These are phyloP conservation scores for Teratosphaeria gauchensis DNA, from an alignment of 2,329 filamentous ascomycete species.

Conservation along the genomic window DNA sequence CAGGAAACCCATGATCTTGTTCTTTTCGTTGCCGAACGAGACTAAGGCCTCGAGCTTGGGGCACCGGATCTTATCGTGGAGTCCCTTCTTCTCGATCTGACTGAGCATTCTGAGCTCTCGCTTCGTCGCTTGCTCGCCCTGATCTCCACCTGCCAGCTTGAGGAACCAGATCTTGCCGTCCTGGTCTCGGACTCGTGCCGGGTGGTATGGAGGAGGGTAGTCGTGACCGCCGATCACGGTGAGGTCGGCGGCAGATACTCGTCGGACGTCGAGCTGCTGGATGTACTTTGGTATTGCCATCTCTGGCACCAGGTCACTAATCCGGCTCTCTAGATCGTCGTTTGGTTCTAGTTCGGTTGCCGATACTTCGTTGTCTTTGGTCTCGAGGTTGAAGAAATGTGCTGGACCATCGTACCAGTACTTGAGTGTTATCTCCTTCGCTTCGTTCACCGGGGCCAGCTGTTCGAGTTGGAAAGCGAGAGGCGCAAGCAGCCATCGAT, in stretches of 20 bases:
- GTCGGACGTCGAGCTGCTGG: constrained; percentile 17
- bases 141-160: constrained; percentile 23
- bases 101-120: constrained; percentile 25
- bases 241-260: constrained; percentile 16
- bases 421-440: constrained; percentile 14
- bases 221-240: constrained; percentile 15
- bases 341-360: constrained; percentile 17
- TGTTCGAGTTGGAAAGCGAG: constrained; percentile 10
- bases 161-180: constrained; percentile 19
- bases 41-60: constrained; percentile 24
- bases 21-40: constrained; percentile 9
- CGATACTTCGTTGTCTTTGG: constrained; percentile 14
- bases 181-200: constrained; percentile 10
- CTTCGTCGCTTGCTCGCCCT: constrained; percentile 22
- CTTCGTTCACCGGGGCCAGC: constrained; percentile 5
- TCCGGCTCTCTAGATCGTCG: constrained; percentile 12
- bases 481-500: constrained; percentile 23
- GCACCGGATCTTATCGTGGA: constrained; percentile 20
- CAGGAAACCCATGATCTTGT: constrained; percentile 25
- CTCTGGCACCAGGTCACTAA: constrained; percentile 17
- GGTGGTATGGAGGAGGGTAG: constrained; percentile 20
- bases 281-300: constrained; percentile 27
- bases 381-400: constrained; percentile 20
- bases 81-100: constrained; percentile 16
- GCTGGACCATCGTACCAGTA: constrained; percentile 24